These are phyloP conservation scores for Licmophora abbreviata DNA, from an alignment of 108 stramenopile species.

Conservation along the genomic window DNA sequence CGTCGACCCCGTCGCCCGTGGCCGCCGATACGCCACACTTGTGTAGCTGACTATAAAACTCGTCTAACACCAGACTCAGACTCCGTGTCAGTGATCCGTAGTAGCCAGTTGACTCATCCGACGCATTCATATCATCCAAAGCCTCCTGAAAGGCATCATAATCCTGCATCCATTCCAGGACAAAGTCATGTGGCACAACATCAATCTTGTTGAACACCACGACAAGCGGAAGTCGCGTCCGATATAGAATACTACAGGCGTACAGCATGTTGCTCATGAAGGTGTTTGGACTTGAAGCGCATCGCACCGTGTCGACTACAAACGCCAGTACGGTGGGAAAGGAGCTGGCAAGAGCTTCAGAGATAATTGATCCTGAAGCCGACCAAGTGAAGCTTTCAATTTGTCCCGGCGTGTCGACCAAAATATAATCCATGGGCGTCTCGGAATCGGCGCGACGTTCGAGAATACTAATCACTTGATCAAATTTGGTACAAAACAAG, in stretches of 20 bases:
- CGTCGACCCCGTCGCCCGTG: conserved; percentile 90
- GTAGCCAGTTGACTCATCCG: conserved; percentile 50
- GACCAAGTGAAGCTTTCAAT: conserved; percentile 99
- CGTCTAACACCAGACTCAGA: conserved; percentile 91
- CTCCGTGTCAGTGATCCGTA: conserved; percentile 89
- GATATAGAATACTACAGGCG: conserved; percentile 94
- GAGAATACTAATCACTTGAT: conserved; percentile 92
- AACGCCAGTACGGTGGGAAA: conserved; percentile 95
- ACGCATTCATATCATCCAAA: conserved; percentile 56
- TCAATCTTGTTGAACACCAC: conserved; percentile 95
- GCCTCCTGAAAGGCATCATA: conserved; percentile 96
- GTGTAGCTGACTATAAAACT: conserved; percentile 92
- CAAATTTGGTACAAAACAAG: conserved; percentile 97
- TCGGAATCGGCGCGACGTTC: conserved; percentile 60
- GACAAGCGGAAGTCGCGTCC: conserved; percentile 90
- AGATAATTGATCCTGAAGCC: conserved; percentile 93
- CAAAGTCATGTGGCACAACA: conserved; percentile 77
- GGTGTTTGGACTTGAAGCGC: conserved; percentile 86
- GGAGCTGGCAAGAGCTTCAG: conserved; percentile 86
- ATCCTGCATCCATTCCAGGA: conserved; percentile 97
- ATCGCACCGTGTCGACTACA: conserved; percentile 96
- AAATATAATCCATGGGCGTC: conserved; percentile 60
- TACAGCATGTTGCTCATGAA: conserved; percentile 99
- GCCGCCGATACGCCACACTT: conserved; percentile 86
- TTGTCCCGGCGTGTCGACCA: conserved; percentile 99